Evolutionary conservation across 768 basidiomycete genomes (phyloP), one percentile per base, ranked within the genome.

Genomic region (Mycena belliarum): DNA sequence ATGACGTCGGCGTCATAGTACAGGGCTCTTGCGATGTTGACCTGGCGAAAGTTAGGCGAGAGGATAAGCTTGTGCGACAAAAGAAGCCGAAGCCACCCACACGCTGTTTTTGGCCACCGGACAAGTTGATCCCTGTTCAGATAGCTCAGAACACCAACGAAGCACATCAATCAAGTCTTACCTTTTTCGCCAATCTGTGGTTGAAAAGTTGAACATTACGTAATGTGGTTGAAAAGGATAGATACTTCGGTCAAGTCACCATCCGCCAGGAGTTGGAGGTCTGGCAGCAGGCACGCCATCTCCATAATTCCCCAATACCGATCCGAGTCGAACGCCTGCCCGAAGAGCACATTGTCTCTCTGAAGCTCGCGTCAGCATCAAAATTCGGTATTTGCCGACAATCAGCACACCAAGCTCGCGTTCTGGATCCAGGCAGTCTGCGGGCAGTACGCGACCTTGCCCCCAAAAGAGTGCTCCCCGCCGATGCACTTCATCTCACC

Each of bases 401-500:
- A 26, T 20, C 10, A 15, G 62, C 81, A 48, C 52, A 85, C 85
- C 66, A 87, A 64, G 6, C 82, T 77, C 0, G 83, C 81, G 66
- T 89, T 89, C 68, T 88, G 86, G 46, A 91, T 89, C 88, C 88
- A 91, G 0, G 88, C 86, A 0, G 80, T 82, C 70, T 91, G 89
- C 16, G 87, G 79, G 65, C 86, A 88, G 66, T 89, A 91, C 6
- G 82, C 86, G 11, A 89, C 77, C 15, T 74, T 71, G 0, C 88
- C 88, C 8, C 88, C 84, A 61, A 89, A 85, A 0, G 75, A 71
- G 35, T 86, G 79, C 14, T 70, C 66, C 0, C 89, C 89, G 10
- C 71, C 68, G 3, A 76, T 60, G 55, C 74, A 76, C 18, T 79
- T 75, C 87, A 89, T 89, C 70, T 89, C 89, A 6, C 89, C 87